Conservation (phyloP, 495 filamentous ascomycete species). For the Darksidea phi region DNA sequence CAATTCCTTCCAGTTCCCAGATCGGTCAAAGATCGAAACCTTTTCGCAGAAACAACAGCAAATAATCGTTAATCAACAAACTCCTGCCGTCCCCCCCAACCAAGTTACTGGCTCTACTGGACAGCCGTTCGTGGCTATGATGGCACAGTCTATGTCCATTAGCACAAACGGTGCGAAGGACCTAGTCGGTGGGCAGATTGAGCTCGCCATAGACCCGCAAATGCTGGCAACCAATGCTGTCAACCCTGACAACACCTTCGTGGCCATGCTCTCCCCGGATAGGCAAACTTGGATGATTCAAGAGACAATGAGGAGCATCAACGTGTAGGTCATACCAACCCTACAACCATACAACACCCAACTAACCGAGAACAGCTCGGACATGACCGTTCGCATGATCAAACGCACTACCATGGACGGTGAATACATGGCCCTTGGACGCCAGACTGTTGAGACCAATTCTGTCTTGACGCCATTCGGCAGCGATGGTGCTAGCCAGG, state of each 20-base stretch:
- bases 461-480: conserved; percentile 31
- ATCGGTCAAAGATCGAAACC: conserved; percentile 35
- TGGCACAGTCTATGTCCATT: conserved; percentile 33
- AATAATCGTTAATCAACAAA: conserved; percentile 39
- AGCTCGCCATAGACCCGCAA: conserved; percentile 32
- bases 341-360: neutral
- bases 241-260: conserved; percentile 36
- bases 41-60: conserved; percentile 38
- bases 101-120: conserved; percentile 38
- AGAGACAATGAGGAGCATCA: conserved; percentile 34
- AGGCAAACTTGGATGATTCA: conserved; percentile 37
- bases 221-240: conserved; percentile 27
- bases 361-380: conserved; percentile 16
- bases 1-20: conserved; percentile 35
- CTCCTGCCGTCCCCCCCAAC: conserved; percentile 30
- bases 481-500: neutral
- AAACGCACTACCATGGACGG: conserved; percentile 37
- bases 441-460: conserved; percentile 37
- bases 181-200: conserved; percentile 39
- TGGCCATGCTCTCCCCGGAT: conserved; percentile 35
- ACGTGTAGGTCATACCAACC: conserved; percentile 18
- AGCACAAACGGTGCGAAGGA: conserved; percentile 35
- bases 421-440: conserved; percentile 37
- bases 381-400: conserved; percentile 35
- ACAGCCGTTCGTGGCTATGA: conserved; percentile 36